Conservation (phyloP, 345 rosid genomes). For the Adansonia digitata region DNA sequence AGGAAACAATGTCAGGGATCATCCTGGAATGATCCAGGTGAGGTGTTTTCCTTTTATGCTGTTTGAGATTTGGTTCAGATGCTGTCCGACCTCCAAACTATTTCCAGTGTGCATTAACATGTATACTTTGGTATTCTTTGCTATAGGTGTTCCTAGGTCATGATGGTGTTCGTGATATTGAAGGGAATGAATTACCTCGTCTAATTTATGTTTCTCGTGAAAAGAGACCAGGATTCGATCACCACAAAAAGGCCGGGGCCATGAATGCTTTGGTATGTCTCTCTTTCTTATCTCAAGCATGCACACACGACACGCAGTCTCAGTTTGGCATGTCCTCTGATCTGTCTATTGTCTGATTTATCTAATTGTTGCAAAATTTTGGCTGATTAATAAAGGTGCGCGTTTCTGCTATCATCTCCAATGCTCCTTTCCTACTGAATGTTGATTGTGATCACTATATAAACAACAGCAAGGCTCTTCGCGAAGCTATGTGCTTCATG, state of each 20-base stretch:
- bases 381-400: conserved; percentile 42
- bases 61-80: background rate
- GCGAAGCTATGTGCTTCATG: conserved; percentile 87
- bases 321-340: background rate
- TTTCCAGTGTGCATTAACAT: background rate
- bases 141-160: conserved; percentile 80
- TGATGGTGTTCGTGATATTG: conserved; percentile 60
- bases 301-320: background rate
- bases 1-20: conserved; percentile 83
- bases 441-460: conserved; percentile 86
- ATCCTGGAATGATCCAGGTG: conserved; percentile 97
- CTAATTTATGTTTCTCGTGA: conserved; percentile 85
- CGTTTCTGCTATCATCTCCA: conserved; percentile 66
- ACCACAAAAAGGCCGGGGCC: conserved; percentile 94
- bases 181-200: conserved; percentile 73
- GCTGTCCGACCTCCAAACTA: background rate
- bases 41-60: conserved; percentile 13
- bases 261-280: conserved; percentile 75
- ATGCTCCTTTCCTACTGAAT: conserved; percentile 74
- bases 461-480: conserved; percentile 73
- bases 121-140: background rate
- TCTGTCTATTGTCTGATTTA: background rate
- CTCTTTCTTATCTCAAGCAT: background rate
- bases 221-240: conserved; percentile 90
- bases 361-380: conserved; percentile 4